A percentile compares a stretch with the other conserved stretches of the same genome.
phyloP scores from a whole-genome alignment of 2,329 filamentous ascomycete genomes.

The Diaporthe caulivora region DNA sequence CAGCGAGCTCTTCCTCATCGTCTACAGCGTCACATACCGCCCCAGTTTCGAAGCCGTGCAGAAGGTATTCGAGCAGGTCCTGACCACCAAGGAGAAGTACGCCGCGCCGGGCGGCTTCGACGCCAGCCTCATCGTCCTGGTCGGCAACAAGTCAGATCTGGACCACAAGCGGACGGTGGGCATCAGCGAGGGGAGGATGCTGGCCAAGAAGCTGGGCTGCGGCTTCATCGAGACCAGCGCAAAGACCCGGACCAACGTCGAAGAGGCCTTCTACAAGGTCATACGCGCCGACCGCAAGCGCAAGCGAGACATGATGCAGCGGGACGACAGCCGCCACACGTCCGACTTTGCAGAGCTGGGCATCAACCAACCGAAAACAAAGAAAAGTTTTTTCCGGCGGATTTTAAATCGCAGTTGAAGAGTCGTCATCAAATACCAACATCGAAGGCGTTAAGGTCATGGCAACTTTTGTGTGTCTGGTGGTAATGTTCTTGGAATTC shows the following conservation, averaged over 20 bases:
- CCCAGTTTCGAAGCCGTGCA: conserved; percentile 38
- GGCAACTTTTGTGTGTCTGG: not conserved
- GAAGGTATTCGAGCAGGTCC: conserved; percentile 37
- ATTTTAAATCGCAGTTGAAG: conserved; percentile 33
- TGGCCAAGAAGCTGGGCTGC: conserved; percentile 39
- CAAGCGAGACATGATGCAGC: conserved; percentile 28
- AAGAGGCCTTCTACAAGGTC: conserved; percentile 39
- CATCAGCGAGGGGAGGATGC: conserved; percentile 35
- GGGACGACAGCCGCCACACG: conserved; percentile 34
- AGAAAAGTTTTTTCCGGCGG: conserved; percentile 34
- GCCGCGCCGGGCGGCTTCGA: conserved; percentile 34
- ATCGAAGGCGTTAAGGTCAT: conserved; percentile 25
- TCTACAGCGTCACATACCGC: conserved; percentile 37
- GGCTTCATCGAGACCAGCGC: conserved; percentile 40
- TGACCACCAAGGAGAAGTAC: conserved; percentile 34
- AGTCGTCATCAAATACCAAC: not conserved
- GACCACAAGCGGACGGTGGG: conserved; percentile 37
- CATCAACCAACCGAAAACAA: conserved; percentile 34
- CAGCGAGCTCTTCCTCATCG: conserved; percentile 40
- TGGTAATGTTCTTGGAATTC: conserved; percentile 17
- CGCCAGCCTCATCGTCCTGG: conserved; percentile 36
- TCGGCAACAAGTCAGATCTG: conserved; percentile 40
- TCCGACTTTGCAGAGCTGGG: conserved; percentile 35
- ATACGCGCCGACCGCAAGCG: conserved; percentile 38
- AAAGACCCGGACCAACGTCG: conserved; percentile 39